Evolutionary conservation across 768 basidiomycete genomes (phyloP), one percentile per base, ranked within the genome.

Genomic region (Kwoniella sp.): DNA sequence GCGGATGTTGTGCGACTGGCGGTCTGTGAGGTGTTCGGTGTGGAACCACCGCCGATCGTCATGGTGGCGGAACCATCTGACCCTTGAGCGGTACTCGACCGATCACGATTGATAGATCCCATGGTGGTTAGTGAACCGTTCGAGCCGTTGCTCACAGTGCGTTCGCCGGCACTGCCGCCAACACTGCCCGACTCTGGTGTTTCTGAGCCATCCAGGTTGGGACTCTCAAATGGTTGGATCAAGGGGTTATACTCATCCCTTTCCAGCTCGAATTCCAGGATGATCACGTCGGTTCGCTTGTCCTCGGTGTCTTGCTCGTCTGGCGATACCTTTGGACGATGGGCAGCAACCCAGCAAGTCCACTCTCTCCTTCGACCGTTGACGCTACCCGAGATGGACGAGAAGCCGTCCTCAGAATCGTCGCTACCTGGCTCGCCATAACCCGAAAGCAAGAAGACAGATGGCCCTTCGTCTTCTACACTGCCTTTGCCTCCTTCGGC

Each of bases 221-320:
- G 46, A 1, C 56, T 43, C 23, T 65, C 53, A 48, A 71, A 62
- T 34, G 79, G 75, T 8, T 82, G 82, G 66, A 84, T 85, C 3
- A 88, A 73, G 0, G 88, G 87, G 57, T 88, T 89, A 63, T 83
- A 73, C 0, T 62, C 58, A 67, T 89, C 88, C 26, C 76, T 73
- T 66, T 88, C 87, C 20, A 88, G 78, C 68, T 90, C 88, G 57
- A 89, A 86, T 67, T 90, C 88, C 71, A 89, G 78, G 22, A 88
- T 77, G 57, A 88, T 80, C 41, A 84, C 66, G 49, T 71, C 75
- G 10, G 68, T 67, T 5, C 56, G 38, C 32, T 62, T 37, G 46
- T 67, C n/a, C 75, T 5, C 83, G 81, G 65, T 82, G 82, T 84
- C 87, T 5, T 59, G 23, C 11, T 51, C 56, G 41, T 71, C 72